Evolutionary conservation across 2,329 filamentous ascomycete species (phyloP), one percentile per base, ranked within the genome.

Genomic region (Monosporascus sp.): DNA sequence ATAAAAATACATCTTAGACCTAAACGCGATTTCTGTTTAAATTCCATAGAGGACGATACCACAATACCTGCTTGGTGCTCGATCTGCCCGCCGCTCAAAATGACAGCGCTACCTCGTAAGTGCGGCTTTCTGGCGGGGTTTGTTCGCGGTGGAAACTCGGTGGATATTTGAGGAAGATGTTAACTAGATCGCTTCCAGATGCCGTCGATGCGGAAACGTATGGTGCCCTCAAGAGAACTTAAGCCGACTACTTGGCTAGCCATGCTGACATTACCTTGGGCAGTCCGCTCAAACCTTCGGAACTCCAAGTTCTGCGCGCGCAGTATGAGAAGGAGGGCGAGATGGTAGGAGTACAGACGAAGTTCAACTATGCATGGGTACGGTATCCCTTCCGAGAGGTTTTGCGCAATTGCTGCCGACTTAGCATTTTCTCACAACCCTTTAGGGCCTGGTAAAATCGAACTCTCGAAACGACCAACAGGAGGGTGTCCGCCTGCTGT

Each of bases 301-400:
- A 99, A 74, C 86, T 99, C 55, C 86, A 92, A 71, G 94, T 97
- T 57, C 81, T 99, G 51, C 89, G 93, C 60, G 80, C 89, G 55
- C 94, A 99, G 72, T 99, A 94, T 70, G 93, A 97, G 70, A 96
- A 96, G 70, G 94, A 99, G 75, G 94, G 93, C 62, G 90, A 96
- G 65, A 95, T 96, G 78, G 93, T 96, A 56, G 92, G 93, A 55
- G 83, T 99, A 41, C 94, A 99, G 73, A 99, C 94, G 57, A 97
- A 97, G 71, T 99, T 99, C 83, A 99, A 99, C 84, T 97, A 93
- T 72, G 93, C 94, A 68, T 99, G 94, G 94, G 91, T 96, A 83
- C 53, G 78, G 91, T 96, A 83, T 53, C 78, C 62, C 37, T 37
- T 22, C 51, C 20, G 44, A 20, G n/a, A 18, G 34, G 6, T 38